Evolutionary conservation across 805 yeast species (phyloP), one percentile per base, ranked within the genome.

Genomic region (Grigorovia jiainica): DNA sequence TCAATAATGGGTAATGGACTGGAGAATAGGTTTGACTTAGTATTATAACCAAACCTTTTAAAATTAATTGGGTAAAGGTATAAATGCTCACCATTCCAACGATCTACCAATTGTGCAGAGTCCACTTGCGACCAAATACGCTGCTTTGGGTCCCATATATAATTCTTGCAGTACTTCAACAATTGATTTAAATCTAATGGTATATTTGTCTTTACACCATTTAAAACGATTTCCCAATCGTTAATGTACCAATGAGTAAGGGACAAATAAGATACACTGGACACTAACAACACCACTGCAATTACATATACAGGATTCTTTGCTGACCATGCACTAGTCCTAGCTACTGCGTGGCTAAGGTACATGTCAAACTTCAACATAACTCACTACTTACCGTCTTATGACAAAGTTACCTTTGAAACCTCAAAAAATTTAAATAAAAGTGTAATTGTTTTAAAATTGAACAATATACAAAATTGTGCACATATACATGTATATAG

Each of bases 291-390:
- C 5, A 87, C 73, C 42, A 76, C 54, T 34, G 87, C 76, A 39
- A 90, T 78, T 40, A 87, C 75, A 61, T 89, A 97, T 49, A 90
- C 84, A 11, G 98, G 98, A 57, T 80, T 74, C 44, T 75, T 73
- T 11, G 95, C 92, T 38, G 90, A 77, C 15, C 11, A 7, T 10
- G 16, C 15, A 27, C 31, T 13, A 2, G 31, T 27, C 15, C n/a
- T 6, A 3, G 31, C 31, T 13, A 27, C 31, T 10, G 15, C 31
- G 6, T 7, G 3, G 31, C n/a, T 4, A 6, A 27, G 3, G n/a
- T 10, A 27, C 31, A n/a, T 13, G 7, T 27, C 31, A 11, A 27
- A 15, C 11, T n/a, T 10, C 7, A 27, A 7, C 31, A 27, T 27
- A n/a, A n/a, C n/a, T n/a, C n/a, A n/a, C n/a, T n/a, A n/a, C n/a